Evolutionary conservation across 257 asterid genomes (phyloP).

Genomic region (Solanum medicagineum): DNA sequence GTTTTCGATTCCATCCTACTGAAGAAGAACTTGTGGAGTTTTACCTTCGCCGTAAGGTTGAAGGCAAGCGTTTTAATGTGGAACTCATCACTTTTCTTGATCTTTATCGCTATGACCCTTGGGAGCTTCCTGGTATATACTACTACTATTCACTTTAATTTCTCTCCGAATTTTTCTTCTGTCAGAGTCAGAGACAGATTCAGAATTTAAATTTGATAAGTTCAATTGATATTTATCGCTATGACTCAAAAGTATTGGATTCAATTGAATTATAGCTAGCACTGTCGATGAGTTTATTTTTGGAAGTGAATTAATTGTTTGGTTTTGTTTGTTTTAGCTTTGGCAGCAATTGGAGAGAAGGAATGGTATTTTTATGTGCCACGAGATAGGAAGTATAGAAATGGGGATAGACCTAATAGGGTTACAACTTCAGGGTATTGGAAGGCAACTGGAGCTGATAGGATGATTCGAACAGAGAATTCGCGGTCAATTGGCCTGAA

Average conservation of each 20-base stretch:
- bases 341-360: conserved; percentile 98
- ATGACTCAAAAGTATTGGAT: not conserved
- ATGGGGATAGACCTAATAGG: conserved; percentile 92
- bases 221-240: too few species aligned
- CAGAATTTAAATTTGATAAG: not conserved
- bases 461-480: conserved; percentile 70
- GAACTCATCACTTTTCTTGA: conserved; percentile 89
- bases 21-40: conserved; percentile 96
- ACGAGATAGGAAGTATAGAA: conserved; percentile 78
- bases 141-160: not conserved
- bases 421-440: conserved; percentile 97
- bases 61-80: conserved; percentile 94
- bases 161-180: not conserved
- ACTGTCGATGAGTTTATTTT: too few species aligned
- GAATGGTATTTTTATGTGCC: conserved; percentile 98
- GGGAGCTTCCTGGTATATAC: conserved; percentile 84
- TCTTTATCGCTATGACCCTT: conserved; percentile 96
- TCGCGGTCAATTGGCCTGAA: conserved; percentile 66
- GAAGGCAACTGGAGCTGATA: conserved; percentile 98
- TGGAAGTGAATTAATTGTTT: not conserved
- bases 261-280: not conserved
- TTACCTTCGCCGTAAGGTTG: conserved; percentile 99
- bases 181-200: not conserved
- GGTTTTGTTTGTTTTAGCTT: conserved; percentile 19
- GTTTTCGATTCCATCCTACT: conserved; percentile 93